Conservation (phyloP, 306 rosid species). For the Malus sylvestris region DNA sequence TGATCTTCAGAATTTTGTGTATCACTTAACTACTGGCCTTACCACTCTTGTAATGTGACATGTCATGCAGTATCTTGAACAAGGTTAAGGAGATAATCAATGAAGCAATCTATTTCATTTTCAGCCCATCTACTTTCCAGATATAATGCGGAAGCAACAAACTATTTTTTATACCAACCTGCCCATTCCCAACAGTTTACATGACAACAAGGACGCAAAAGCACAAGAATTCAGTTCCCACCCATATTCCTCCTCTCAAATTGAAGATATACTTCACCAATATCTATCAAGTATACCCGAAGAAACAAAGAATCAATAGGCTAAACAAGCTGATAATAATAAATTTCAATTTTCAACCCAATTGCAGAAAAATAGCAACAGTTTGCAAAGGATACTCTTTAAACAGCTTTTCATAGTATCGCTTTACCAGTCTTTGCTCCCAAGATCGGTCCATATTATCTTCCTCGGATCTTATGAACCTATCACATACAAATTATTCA, state of each 20-base stretch:
- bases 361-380: background rate
- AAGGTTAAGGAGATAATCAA: slow-evolving; percentile 47
- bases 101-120: background rate
- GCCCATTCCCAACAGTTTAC: too few relatives aligned
- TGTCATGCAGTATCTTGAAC: slow-evolving; percentile 88
- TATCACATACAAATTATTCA: background rate
- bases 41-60: slow-evolving; percentile 93
- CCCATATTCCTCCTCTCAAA: too few relatives aligned
- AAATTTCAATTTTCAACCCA: background rate
- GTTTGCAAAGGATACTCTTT: slow-evolving; percentile 82
- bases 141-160: background rate
- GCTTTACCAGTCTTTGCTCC: slow-evolving; percentile 82
- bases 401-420: slow-evolving; percentile 85
- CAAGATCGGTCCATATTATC: slow-evolving; percentile 59
- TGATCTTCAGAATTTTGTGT: background rate
- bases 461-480: slow-evolving; percentile 91
- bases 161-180: background rate
- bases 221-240: background rate
- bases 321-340: background rate
- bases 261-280: too few relatives aligned
- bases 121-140: background rate
- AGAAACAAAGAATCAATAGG: background rate
- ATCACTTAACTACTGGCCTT: slow-evolving; percentile 43
- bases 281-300: background rate
- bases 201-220: background rate